phyloP scores from a whole-genome alignment of 495 filamentous ascomycete species.

The Tuber microsphaerosporum region DNA sequence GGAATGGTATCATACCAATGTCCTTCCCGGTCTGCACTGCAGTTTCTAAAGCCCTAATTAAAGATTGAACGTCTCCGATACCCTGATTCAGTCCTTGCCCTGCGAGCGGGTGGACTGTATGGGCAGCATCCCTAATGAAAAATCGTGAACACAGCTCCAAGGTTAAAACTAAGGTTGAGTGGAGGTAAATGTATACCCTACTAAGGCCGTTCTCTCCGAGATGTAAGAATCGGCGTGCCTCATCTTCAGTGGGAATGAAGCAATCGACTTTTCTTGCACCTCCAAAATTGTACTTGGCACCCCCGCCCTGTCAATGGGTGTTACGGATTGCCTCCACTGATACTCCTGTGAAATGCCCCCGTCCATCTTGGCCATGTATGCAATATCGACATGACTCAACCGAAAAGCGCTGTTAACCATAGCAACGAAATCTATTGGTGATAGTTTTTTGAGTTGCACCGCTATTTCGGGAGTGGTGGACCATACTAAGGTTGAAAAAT shows the following conservation, averaged over 20 bases:
- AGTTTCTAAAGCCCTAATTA: slow-evolving; percentile 64
- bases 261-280: slow-evolving; percentile 73
- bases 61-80: slow-evolving; percentile 71
- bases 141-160: background rate
- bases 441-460: slow-evolving; percentile 67
- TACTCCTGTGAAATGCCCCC: slow-evolving; percentile 66
- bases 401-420: slow-evolving; percentile 94
- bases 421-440: slow-evolving; percentile 63
- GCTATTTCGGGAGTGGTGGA: slow-evolving; percentile 75
- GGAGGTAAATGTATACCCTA: slow-evolving; percentile 49
- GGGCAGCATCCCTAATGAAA: slow-evolving; percentile 63
- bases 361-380: slow-evolving; percentile 62
- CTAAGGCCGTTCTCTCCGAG: slow-evolving; percentile 74
- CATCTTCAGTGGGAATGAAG: slow-evolving; percentile 83
- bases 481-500: slow-evolving; percentile 83
- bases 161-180: slow-evolving; percentile 4
- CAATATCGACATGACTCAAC: slow-evolving; percentile 67
- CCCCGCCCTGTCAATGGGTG: slow-evolving; percentile 48
- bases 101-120: slow-evolving; percentile 88
- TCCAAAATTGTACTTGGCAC: slow-evolving; percentile 53
- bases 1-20: slow-evolving; percentile 51
- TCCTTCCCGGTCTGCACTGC: slow-evolving; percentile 79
- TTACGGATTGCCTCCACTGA: slow-evolving; percentile 70
- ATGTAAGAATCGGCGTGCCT: slow-evolving; percentile 89
- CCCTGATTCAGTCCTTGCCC: slow-evolving; percentile 95